Evolutionary conservation across 805 yeast species (phyloP), one percentile per base, ranked within the genome.

Genomic region (Candida ulmi): DNA sequence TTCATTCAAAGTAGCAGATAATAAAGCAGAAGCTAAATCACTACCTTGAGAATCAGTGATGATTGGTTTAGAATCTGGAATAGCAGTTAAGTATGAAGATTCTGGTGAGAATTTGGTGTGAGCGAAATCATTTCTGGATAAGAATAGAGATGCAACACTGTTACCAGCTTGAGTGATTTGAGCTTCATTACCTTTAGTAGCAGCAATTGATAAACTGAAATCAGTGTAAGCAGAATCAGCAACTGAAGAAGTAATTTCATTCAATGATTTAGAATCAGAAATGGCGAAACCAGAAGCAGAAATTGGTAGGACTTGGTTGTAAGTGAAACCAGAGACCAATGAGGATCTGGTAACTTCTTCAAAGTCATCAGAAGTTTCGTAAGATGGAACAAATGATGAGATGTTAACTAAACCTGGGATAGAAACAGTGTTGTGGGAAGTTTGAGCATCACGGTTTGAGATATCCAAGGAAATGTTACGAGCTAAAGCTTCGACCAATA

Each of bases 11-110:
- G 96, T 84, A 33, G 97, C 95, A 65, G 91, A 71, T 55, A 91
- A 74, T 60, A 91, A 69, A 33, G 90, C 83, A 3, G 96, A 85
- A n/a, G 98, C 98, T 56, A 91, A 71, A 55, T 88, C 91, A 30
- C 96, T 85, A 19, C 91, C 81, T 60, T 78, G 80, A 36, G 98
- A 96, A 64, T 91, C 97, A 31, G 96, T 88, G 47, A 90, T 74
- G 44, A 91, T 83, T 43, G 93, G 91, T 68, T 88, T 88, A 54
- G 64, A 64, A 37, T 72, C 70, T 38, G 96, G 95, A 96, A 97
- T 90, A 27, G 77, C 67, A 46, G 81, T 78, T 54, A 88, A 79
- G 52, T 86, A 95, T 24, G 83, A 72, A 21, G 95, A 78, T 33
- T 88, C 82, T 26, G 83, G 72, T n/a, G 90, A 72, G 33, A 90